Evolutionary conservation across 495 filamentous ascomycete species (phyloP).

Genomic region (Xylaria castorea): DNA sequence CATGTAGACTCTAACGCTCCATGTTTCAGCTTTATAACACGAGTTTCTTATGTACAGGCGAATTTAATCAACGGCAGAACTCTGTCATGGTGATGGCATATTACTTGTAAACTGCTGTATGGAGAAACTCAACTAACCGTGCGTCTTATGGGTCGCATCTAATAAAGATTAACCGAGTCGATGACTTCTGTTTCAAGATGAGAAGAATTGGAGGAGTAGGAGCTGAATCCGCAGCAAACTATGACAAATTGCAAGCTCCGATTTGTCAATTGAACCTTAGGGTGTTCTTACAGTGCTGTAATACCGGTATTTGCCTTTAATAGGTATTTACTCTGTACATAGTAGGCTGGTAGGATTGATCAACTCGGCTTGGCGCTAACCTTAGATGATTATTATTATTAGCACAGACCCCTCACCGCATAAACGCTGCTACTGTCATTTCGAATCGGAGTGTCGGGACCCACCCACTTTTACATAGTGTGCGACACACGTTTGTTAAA

Average conservation of each 20-base stretch:
- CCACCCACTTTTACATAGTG: too few relatives aligned
- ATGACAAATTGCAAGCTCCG: background rate
- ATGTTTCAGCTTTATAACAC: conserved; percentile 8
- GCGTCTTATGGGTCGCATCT: background rate
- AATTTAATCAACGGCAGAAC: background rate
- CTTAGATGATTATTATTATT: too few relatives aligned
- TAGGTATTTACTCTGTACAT: too few relatives aligned
- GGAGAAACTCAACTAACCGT: background rate
- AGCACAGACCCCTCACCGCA: too few relatives aligned
- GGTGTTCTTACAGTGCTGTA: background rate
- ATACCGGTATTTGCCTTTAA: background rate
- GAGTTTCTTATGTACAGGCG: background rate
- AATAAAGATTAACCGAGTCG: background rate
- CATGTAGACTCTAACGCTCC: background rate
- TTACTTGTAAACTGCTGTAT: background rate
- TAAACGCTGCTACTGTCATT: too few relatives aligned
- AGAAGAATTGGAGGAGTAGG: background rate
- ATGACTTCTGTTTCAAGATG: background rate
- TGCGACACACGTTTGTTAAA: too few relatives aligned
- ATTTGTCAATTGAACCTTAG: conserved; percentile 18
- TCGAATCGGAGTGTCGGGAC: too few relatives aligned
- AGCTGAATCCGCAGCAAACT: background rate
- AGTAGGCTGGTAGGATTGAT: too few relatives aligned
- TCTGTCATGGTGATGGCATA: background rate
- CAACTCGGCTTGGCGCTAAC: too few relatives aligned